Evolutionary conservation across 1,284 basidiomycete species (phyloP).

Genomic region (Ganoderma lucidum): DNA sequence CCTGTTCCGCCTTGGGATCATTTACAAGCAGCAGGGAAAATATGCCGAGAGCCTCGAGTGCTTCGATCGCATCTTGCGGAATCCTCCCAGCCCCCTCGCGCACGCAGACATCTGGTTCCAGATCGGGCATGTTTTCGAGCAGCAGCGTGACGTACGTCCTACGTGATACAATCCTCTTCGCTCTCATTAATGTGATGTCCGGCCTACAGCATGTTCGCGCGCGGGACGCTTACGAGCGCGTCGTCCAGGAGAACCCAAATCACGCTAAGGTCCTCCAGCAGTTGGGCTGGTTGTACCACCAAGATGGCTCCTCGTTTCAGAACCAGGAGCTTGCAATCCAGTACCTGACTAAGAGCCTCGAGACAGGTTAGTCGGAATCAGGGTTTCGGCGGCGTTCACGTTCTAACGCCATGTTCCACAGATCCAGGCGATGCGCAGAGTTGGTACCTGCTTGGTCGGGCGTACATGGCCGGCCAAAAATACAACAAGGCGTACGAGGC

Average conservation of each 20-base stretch:
- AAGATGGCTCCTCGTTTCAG: slow-evolving; percentile 92
- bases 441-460: slow-evolving; percentile 98
- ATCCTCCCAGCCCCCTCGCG: slow-evolving; percentile 94
- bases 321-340: slow-evolving; percentile 95
- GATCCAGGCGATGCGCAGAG: slow-evolving; percentile 97
- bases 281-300: slow-evolving; percentile 97
- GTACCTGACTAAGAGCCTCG: slow-evolving; percentile 93
- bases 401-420: slow-evolving; percentile 35
- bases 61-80: slow-evolving; percentile 96
- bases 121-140: slow-evolving; percentile 98
- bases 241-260: slow-evolving; percentile 90
- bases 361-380: slow-evolving; percentile 72
- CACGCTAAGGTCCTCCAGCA: slow-evolving; percentile 99
- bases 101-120: slow-evolving; percentile 99
- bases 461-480: slow-evolving; percentile 99
- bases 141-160: slow-evolving; percentile 89
- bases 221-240: slow-evolving; percentile 97
- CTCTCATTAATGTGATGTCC: slow-evolving; percentile 22
- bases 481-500: slow-evolving; percentile 99
- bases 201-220: slow-evolving; percentile 79
- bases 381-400: background rate
- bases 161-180: background rate
- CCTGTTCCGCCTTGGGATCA: slow-evolving; percentile 97
- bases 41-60: slow-evolving; percentile 87
- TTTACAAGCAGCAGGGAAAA: slow-evolving; percentile 99